Conservation (phyloP, 2,329 filamentous ascomycete species). For the Coccinonectria pachysandricola region DNA sequence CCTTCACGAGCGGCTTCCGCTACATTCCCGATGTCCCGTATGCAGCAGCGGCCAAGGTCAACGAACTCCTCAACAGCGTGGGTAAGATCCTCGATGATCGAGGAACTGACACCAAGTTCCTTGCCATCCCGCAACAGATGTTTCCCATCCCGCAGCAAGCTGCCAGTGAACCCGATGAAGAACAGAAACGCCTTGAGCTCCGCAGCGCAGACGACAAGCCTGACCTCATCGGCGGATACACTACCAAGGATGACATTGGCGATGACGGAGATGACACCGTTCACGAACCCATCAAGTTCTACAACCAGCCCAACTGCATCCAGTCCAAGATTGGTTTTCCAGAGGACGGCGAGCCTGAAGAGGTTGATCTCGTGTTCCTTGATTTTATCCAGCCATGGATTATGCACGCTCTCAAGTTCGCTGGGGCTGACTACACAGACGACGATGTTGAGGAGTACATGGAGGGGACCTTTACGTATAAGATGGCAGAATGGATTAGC, state of each 20-base stretch:
- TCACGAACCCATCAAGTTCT: conserved; percentile 65
- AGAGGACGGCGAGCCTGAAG: conserved; percentile 46
- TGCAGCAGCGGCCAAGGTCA: conserved; percentile 57
- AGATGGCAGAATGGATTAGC: conserved; percentile 47
- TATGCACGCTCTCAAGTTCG: conserved; percentile 58
- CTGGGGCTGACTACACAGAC: conserved; percentile 38
- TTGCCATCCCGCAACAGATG: conserved; percentile 39
- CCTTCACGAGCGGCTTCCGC: conserved; percentile 71
- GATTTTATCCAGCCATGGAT: conserved; percentile 85
- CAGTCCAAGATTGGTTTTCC: conserved; percentile 59
- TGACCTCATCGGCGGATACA: conserved; percentile 61
- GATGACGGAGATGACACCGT: conserved; percentile 83
- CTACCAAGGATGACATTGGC: conserved; percentile 75
- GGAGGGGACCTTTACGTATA: conserved; percentile 44
- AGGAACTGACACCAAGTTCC: conserved; percentile 31
- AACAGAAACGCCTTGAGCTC: conserved; percentile 23
- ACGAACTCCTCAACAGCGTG: conserved; percentile 46
- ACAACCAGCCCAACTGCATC: conserved; percentile 73
- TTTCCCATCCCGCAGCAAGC: conserved; percentile 13
- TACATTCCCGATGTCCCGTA: conserved; percentile 78
- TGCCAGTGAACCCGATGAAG: conserved; percentile 3
- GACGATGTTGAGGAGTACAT: conserved; percentile 41
- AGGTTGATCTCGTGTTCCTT: conserved; percentile 80
- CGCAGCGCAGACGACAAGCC: conserved; percentile 23
- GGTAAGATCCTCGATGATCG: conserved; percentile 35